Evolutionary conservation across 345 rosid species (phyloP).

Genomic region (Gossypium raimondii): DNA sequence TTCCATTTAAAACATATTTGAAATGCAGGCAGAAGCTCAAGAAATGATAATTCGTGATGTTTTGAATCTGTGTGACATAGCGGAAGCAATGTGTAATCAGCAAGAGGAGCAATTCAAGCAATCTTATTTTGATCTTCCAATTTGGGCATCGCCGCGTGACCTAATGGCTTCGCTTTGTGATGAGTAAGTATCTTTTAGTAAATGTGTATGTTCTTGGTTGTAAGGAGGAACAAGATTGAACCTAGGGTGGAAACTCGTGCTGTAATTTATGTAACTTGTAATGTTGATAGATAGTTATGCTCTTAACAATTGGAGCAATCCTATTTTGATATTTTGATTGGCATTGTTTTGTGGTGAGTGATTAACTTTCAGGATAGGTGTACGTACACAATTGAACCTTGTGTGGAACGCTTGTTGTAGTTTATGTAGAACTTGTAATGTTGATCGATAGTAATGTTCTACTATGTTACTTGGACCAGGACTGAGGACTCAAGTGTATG

Average conservation of each 20-base stretch:
- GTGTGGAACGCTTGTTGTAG: too few species aligned
- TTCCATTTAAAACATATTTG: neutral
- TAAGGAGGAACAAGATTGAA: neutral
- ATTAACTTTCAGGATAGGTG: too few species aligned
- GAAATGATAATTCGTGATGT: slow-evolving; percentile 50
- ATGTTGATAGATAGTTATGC: neutral
- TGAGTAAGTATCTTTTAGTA: neutral
- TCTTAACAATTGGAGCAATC: neutral
- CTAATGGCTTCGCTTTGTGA: slow-evolving; percentile 68
- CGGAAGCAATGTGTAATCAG: slow-evolving; percentile 52
- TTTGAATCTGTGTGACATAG: slow-evolving; percentile 57
- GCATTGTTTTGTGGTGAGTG: too few species aligned
- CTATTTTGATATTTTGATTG: too few species aligned
- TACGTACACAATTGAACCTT: too few species aligned
- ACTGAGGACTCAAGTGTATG: too few species aligned
- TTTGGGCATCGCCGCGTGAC: slow-evolving; percentile 74
- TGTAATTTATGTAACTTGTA: neutral
- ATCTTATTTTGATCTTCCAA: slow-evolving; percentile 45
- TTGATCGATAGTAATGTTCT: too few species aligned
- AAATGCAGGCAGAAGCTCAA: slow-evolving; percentile 61
- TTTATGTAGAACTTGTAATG: too few species aligned
- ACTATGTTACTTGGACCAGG: too few species aligned
- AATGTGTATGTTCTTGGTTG: neutral
- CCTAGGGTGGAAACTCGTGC: neutral
- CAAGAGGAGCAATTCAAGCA: slow-evolving; percentile 45